Evolutionary conservation across 139 green algal genomes (phyloP).

Genomic region (Tetradesmus obliquus): DNA sequence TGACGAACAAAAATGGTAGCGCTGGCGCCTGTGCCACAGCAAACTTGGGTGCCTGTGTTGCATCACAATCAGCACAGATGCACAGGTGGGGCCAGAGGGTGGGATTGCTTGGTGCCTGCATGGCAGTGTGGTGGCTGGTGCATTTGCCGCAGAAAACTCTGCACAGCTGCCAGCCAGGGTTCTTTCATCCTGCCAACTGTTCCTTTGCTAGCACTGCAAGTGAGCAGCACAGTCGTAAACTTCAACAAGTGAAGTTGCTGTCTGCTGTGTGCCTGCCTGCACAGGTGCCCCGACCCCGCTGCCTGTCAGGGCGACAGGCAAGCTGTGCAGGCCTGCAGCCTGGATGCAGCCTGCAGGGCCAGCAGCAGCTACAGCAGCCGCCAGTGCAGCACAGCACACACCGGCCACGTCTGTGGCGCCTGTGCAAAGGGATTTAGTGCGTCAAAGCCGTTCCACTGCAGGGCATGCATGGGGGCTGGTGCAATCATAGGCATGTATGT

Average conservation of each 20-base stretch:
- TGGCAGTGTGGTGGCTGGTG: too few relatives aligned
- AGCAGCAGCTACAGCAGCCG: neutral
- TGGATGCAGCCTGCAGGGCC: neutral
- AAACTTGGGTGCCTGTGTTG: too few relatives aligned
- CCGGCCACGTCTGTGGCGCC: neutral
- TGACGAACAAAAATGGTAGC: neutral
- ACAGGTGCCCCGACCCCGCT: neutral
- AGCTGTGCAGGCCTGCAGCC: neutral
- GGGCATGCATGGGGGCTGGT: neutral
- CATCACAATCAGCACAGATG: neutral
- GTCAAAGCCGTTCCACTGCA: conserved; percentile 4
- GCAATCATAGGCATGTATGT: neutral
- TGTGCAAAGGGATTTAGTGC: neutral
- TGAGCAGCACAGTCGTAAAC: too few relatives aligned
- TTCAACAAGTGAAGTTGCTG: neutral
- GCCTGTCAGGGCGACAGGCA: neutral
- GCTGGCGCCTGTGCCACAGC: too few relatives aligned
- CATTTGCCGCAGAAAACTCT: too few relatives aligned
- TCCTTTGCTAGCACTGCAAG: too few relatives aligned
- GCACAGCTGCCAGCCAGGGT: too few relatives aligned
- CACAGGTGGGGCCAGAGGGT: too few relatives aligned
- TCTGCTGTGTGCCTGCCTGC: neutral
- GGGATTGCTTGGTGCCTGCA: too few relatives aligned
- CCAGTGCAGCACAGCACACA: neutral
- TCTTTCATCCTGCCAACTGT: too few relatives aligned